Base-by-base conservation (phyloP, 2,329 filamentous ascomycete species). In the Laburnicola sp. region DNA sequence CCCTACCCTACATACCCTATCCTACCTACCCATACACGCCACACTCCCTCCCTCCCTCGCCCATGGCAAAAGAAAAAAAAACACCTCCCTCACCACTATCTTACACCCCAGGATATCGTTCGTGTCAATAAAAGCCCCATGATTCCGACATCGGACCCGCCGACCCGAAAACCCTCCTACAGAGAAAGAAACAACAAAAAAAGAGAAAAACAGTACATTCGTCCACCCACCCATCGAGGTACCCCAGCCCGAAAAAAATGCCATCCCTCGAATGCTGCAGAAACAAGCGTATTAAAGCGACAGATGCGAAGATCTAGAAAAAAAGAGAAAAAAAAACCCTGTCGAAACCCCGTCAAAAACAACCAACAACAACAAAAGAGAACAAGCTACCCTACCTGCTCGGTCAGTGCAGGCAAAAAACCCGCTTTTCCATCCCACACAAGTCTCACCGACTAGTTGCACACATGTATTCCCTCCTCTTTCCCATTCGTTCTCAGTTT, bases 221-320 rank as follows among this genome's bases (percentile, higher is more conserved):
- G 16, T 16, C 16, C 16, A 16, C 16, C 39, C 28, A 25, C 22
- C 48, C 34, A 47, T 54, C 56, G 54, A 57, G 48, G 56, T 57
- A 49, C 51, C 58, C 50, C 49, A 49, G 50, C 48, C 31, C 40
- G 16, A 16, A 16, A 16, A 16, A 16, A 51, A 28, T 47, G 46
- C 49, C 48, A 49, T 56, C 55, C 56, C 52, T 57, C 50, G 51
- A 53, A 50, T 52, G 54, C 46, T 40, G 34, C 45, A 50, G 16
- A 16, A 60, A 62, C 51, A 58, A 50, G 55, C 45, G 51, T 62
- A 63, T 61, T 60, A 63, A 39, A 64, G 57, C 54, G 57, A 65
- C 55, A 43, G 58, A 57, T 47, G 37, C 50, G 58, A 63, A 63
- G 49, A 45, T 45, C 16, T 49, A 50, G 51, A 60, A 58, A 16